Base-by-base conservation (phyloP, 768 basidiomycete genomes). In the Lentinus tigrinus region DNA sequence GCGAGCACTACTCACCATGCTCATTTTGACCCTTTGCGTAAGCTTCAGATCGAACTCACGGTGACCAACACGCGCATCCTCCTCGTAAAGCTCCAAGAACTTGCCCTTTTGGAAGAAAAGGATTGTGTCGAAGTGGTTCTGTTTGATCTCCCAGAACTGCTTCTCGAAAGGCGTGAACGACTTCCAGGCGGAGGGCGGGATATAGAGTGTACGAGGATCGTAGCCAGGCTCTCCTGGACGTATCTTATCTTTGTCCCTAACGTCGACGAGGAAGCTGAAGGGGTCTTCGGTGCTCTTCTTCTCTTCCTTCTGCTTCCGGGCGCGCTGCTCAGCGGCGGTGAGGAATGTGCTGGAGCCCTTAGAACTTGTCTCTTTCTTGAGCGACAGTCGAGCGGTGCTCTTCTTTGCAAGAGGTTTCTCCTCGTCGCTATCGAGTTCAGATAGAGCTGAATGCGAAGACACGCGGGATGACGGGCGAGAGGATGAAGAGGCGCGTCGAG, bases 101-200 rank as follows among this genome's bases (percentile, higher is more conserved):
- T 93, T 93, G 48, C 97, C 97, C 84, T 99, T 98, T 74, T 99
- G 97, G 75, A 98, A 99, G 79, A 98, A 98, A 47, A 98, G 73
- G 42, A 97, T 89, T 17, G 97, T 99, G 73, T 99, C 97, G 69
- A 85, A 98, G 69, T 98, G 95, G 67, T 95, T 89, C 73, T 96
- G 93, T 70, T 98, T 99, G 78, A 99, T 99, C 81, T 93, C 72
- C 77, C 79, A 69, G 52, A 70, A 74, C 70, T 74, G 57, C 65
- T 87, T 94, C 75, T 99, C 97, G 69, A 99, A 99, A 0, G 95
- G 94, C 2, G 95, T 96, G 66, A 99, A 96, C 0, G 77, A 76
- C 26, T 77, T 76, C 93, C 95, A 96, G 0, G 86, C 85, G 42
- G 76, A 80, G 27, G 80, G 72, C 0, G 95, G 95, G 52, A 99